Percentiles rank a stretch among this genome's conserved stretches.
phyloP scores from a whole-genome alignment of 23 red algal genomes.

The Gracilaria caudata region DNA sequence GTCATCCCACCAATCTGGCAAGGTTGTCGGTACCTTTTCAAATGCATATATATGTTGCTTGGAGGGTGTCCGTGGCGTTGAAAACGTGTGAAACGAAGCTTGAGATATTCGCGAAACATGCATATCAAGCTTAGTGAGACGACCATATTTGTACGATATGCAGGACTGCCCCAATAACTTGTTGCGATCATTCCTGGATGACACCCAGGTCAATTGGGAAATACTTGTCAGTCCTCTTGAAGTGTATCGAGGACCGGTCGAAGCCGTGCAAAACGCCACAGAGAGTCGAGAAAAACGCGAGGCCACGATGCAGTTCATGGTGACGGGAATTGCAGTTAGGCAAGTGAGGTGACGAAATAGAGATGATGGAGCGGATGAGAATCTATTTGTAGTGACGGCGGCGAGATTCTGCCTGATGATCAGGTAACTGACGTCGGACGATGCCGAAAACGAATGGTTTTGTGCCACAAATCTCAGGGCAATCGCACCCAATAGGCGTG shows the following conservation, averaged over 20 bases:
- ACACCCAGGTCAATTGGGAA: not conserved
- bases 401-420: not conserved
- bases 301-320: not conserved
- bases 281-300: not conserved
- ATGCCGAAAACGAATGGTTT: not conserved
- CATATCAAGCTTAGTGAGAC: not conserved
- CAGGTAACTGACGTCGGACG: not conserved
- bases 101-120: not conserved
- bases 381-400: not conserved
- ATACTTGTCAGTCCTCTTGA: too few species aligned
- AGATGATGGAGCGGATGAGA: too few species aligned
- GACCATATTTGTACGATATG: not conserved
- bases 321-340: too few species aligned
- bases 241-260: not conserved
- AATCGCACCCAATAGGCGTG: not conserved
- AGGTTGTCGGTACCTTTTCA: constrained; percentile 57
- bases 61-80: not conserved
- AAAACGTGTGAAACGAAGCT: not conserved
- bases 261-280: not conserved
- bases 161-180: not conserved
- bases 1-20: constrained; percentile 61
- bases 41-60: constrained; percentile 14
- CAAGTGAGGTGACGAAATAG: not conserved
- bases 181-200: not conserved
- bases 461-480: not conserved